Evolutionary conservation across 2,329 filamentous ascomycete species (phyloP).

Genomic region (Bisporella sp.): DNA sequence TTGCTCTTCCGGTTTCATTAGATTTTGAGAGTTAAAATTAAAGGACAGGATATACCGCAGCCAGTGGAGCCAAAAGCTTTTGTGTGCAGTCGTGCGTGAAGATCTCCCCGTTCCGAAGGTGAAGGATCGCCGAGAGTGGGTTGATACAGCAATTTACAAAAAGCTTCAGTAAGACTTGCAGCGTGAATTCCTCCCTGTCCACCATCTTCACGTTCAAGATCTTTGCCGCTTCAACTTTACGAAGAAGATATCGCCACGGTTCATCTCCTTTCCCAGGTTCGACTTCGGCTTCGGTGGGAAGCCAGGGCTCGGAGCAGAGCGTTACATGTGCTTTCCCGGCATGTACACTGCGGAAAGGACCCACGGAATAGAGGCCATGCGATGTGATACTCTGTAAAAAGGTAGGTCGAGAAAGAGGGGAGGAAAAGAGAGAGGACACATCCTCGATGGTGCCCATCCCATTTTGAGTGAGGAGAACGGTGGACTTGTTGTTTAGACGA

Average conservation of each 20-base stretch:
- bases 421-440: conserved; percentile 53
- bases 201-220: conserved; percentile 36
- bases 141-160: conserved; percentile 77
- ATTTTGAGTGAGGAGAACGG: conserved; percentile 80
- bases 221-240: conserved; percentile 36
- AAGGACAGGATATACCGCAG: neutral
- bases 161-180: conserved; percentile 77
- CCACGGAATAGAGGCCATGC: conserved; percentile 47
- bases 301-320: conserved; percentile 26
- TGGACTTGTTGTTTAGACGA: conserved; percentile 57
- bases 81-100: conserved; percentile 45
- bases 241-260: conserved; percentile 8
- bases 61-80: neutral
- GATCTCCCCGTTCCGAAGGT: conserved; percentile 71
- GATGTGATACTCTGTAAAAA: conserved; percentile 64
- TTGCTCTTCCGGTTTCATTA: conserved; percentile 43
- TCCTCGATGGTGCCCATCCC: conserved; percentile 69
- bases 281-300: conserved; percentile 22
- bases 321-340: conserved; percentile 42
- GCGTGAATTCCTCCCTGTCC: conserved; percentile 39
- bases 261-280: neutral
- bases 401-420: conserved; percentile 51
- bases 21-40: conserved; percentile 61
- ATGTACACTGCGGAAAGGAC: conserved; percentile 44
- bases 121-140: conserved; percentile 72